Base-by-base conservation (phyloP, 257 asterid genomes). In the Thymus quinquecostatus region DNA sequence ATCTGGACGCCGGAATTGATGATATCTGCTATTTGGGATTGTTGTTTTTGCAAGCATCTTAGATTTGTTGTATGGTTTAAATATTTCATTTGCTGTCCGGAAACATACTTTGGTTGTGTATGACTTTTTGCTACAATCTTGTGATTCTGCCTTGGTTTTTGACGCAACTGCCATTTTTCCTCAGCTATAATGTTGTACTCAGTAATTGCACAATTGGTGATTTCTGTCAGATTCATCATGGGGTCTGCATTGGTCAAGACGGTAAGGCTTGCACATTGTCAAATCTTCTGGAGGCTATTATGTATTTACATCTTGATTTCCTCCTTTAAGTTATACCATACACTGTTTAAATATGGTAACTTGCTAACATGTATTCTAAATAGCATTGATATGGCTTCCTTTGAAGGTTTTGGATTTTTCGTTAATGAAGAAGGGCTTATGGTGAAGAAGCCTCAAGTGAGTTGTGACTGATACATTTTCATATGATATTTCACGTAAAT, bases 231-330 rank as follows among this genome's bases (percentile, higher is more conserved):
- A 82, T 94, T 75, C 96, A 91, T 73, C 83, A 85, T 72, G 98
- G 98, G 59, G 97, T 75, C 68, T 87, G 92, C 96, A 83, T 89
- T 71, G 96, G 98, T 75, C 98, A 94, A 84, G 98, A 94, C 79
- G 97, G 98, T 90, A 78, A 84, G 80, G 34, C 77, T 21, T 66
- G 58, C 48, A 11, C 44, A 6, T 45, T 58, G 29, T 64, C 36
- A 30, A 27, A 53, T 60, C 60, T 76, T 57, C 38, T 78, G 49
- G 44, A 27, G 11, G 21, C 13, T 21, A 28, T 75, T 44, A 56
- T n/a, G 34, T 28, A 32, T 40, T 29, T 43, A 53, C 53, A 41
- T 72, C 32, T 13, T 44, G 38, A 11, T 21, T 41, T 56, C 10
- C 60, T 56, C 10, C 60, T 45, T 40, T 32, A 63, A 47, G 21